Conservation (phyloP, 192 early-diverging fungal species). For the Gigaspora rosea region DNA sequence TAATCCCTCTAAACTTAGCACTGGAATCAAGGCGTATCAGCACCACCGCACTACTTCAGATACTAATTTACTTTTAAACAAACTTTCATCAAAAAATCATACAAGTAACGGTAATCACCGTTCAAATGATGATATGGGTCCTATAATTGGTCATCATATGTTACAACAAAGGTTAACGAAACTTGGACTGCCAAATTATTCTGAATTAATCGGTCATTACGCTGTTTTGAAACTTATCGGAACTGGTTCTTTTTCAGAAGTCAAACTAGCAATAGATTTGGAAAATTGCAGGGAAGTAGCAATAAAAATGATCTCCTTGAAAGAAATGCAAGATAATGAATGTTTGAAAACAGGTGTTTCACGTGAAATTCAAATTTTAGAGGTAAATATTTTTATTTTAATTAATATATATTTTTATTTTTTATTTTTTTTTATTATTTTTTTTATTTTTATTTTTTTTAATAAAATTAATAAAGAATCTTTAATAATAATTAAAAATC, state of each 20-base stretch:
- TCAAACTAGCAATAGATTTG: conserved; percentile 59
- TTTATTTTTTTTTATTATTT: no score
- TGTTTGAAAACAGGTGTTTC: conserved; percentile 41
- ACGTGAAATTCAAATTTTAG: conserved; percentile 45
- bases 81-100: neutral
- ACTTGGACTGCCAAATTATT: neutral
- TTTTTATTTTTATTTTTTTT: no score
- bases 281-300: conserved; percentile 51
- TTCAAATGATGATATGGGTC: neutral
- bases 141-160: neutral
- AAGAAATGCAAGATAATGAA: conserved; percentile 47
- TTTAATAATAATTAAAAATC: neutral
- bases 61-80: neutral
- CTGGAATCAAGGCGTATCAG: neutral
- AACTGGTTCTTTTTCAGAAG: conserved; percentile 58
- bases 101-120: neutral
- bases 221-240: conserved; percentile 46
- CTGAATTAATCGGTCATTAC: conserved; percentile 24
- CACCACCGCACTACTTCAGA: neutral
- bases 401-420: neutral
- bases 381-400: conserved; percentile 33
- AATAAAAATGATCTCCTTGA: conserved; percentile 56
- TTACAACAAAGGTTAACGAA: conserved; percentile 2
- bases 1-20: neutral
- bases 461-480: no score